Conservation (phyloP, 768 basidiomycete genomes). For the Leccinum imitatum region DNA sequence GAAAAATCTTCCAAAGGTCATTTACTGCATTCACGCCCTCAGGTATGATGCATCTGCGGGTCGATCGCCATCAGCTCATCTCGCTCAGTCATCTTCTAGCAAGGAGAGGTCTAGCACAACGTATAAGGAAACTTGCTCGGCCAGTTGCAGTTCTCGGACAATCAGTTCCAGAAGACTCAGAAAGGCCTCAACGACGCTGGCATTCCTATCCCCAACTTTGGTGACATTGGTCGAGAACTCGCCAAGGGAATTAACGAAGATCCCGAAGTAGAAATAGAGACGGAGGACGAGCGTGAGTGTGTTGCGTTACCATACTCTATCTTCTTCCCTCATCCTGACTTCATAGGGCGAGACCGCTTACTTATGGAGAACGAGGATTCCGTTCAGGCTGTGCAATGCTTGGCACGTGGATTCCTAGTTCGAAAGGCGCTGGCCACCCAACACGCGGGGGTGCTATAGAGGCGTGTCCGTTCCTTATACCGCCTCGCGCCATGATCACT, state of each 20-base stretch:
- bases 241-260: constrained; percentile 91
- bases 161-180: constrained; percentile 88
- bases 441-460: constrained; percentile 32
- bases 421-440: constrained; percentile 58
- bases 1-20: constrained; percentile 98
- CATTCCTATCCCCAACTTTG: constrained; percentile 91
- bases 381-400: constrained; percentile 68
- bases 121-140: constrained; percentile 93
- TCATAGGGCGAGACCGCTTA: constrained; percentile 75
- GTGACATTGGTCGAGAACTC: constrained; percentile 77
- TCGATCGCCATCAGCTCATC: constrained; percentile 10
- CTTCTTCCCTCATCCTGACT: neutral
- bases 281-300: constrained; percentile 78
- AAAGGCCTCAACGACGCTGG: constrained; percentile 89
- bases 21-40: constrained; percentile 97
- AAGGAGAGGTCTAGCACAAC: constrained; percentile 81
- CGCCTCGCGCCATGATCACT: constrained; percentile 20
- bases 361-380: constrained; percentile 75
- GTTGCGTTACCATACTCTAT: constrained; percentile 14
- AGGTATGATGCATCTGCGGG: constrained; percentile 46
- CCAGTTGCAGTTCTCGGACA: constrained; percentile 91
- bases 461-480: constrained; percentile 16
- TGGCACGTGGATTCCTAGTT: constrained; percentile 68
- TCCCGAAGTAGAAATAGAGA: constrained; percentile 58
- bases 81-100: constrained; percentile 85